Conservation (phyloP, 768 basidiomycete genomes). For the Neoboletus brunneissimus region DNA sequence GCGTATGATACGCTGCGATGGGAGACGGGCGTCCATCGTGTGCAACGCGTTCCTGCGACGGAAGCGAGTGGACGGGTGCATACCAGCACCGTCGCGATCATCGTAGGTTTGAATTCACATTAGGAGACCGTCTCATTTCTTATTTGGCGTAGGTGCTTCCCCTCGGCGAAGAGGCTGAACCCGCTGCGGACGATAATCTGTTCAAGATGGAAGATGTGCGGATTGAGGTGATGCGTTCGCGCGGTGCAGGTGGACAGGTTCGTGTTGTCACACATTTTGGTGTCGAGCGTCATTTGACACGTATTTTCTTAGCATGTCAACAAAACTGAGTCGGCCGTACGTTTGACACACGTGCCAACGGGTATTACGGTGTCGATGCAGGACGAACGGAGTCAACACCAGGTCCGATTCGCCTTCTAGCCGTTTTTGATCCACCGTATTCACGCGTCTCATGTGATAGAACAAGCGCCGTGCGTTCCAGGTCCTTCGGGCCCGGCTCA, state of each 20-base stretch:
- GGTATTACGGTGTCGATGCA: conserved; percentile 98
- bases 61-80: conserved; percentile 87
- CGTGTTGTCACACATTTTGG: conserved; percentile 6
- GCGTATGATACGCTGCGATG: conserved; percentile 78
- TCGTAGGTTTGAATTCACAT: conserved; percentile 12
- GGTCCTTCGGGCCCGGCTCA: conserved; percentile 79
- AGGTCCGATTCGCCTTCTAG: conserved; percentile 43
- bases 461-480: conserved; percentile 93
- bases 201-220: conserved; percentile 85
- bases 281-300: background rate
- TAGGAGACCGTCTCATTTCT: background rate
- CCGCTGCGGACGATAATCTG: conserved; percentile 53
- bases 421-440: background rate
- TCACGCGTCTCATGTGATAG: conserved; percentile 36
- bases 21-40: conserved; percentile 96
- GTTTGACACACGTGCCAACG: conserved; percentile 88
- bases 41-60: conserved; percentile 91
- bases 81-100: conserved; percentile 49
- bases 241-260: conserved; percentile 97
- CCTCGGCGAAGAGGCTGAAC: conserved; percentile 62
- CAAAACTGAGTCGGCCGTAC: conserved; percentile 96
- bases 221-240: conserved; percentile 91
- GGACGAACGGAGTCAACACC: conserved; percentile 94
- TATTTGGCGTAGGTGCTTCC: conserved; percentile 67
- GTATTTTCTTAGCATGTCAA: conserved; percentile 82